Evolutionary conservation across 2,329 filamentous ascomycete species (phyloP).

Genomic region (Trichoderma polysporum): DNA sequence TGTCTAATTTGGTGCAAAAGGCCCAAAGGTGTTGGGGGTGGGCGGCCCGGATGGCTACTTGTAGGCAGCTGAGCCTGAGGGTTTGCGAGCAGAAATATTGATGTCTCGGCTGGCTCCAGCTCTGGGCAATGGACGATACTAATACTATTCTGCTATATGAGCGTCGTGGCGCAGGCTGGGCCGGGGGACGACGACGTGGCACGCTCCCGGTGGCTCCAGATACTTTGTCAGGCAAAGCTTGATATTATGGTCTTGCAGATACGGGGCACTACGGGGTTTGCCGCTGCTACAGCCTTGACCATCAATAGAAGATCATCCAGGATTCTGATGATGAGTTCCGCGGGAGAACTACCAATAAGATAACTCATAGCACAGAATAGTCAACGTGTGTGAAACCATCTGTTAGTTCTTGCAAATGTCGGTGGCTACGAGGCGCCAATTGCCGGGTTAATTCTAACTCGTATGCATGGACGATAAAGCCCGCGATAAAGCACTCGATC

Average conservation of each 20-base stretch:
- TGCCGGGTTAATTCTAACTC: neutral
- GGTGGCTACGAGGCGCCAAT: constrained; percentile 1
- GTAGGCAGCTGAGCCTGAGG: neutral
- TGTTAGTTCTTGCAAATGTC: neutral
- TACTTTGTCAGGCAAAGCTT: neutral
- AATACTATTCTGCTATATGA: neutral
- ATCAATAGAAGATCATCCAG: neutral
- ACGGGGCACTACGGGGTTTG: neutral
- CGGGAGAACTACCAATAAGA: neutral
- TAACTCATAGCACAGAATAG: neutral
- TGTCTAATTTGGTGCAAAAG: neutral
- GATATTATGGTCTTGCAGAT: neutral
- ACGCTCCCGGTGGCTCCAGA: constrained; percentile 7
- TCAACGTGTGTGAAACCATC: neutral
- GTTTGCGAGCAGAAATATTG: neutral
- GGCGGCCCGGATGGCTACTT: neutral
- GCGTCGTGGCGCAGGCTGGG: neutral
- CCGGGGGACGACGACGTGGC: constrained; percentile 13
- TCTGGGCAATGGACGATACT: neutral
- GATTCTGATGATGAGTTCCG: neutral
- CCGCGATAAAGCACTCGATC: neutral
- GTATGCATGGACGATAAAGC: neutral
- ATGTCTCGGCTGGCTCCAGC: neutral
- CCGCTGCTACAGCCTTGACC: neutral
- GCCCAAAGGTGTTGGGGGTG: neutral